These are phyloP conservation scores for Phytophthora nicotianae DNA, from an alignment of 352 stramenopile species.

Conservation along the genomic window DNA sequence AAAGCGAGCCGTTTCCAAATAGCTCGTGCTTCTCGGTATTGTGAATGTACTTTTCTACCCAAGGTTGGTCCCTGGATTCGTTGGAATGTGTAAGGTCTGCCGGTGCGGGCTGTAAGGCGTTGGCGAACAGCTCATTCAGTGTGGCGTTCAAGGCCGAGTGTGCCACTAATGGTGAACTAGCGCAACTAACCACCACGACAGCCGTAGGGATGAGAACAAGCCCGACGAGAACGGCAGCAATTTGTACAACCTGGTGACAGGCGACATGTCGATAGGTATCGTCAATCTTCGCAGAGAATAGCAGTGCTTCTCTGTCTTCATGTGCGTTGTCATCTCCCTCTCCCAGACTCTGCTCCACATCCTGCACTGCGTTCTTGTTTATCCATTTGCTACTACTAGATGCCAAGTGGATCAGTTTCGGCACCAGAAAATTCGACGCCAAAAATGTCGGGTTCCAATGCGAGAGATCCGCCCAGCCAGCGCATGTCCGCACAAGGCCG, in stretches of 20 bases:
- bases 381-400: conserved; percentile 17
- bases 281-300: too few species aligned
- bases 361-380: conserved; percentile 29
- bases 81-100: too few species aligned
- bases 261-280: too few species aligned
- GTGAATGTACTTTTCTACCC: background rate
- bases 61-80: too few species aligned
- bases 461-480: conserved; percentile 18
- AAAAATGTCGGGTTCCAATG: conserved; percentile 25
- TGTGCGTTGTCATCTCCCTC: background rate
- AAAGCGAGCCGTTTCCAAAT: background rate
- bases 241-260: too few species aligned
- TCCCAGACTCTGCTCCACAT: background rate
- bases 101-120: background rate
- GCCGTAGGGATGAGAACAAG: conserved; percentile 19
- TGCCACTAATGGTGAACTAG: conserved; percentile 18
- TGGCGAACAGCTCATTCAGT: background rate
- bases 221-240: conserved; percentile 6
- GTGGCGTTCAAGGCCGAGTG: background rate
- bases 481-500: conserved; percentile 10
- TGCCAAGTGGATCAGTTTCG: conserved; percentile 20
- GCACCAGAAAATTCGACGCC: conserved; percentile 15
- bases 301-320: conserved; percentile 6
- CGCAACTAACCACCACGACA: conserved; percentile 17
- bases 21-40: background rate